Conservation (phyloP, 495 filamentous ascomycete species). For the Aspergillus steynii region DNA sequence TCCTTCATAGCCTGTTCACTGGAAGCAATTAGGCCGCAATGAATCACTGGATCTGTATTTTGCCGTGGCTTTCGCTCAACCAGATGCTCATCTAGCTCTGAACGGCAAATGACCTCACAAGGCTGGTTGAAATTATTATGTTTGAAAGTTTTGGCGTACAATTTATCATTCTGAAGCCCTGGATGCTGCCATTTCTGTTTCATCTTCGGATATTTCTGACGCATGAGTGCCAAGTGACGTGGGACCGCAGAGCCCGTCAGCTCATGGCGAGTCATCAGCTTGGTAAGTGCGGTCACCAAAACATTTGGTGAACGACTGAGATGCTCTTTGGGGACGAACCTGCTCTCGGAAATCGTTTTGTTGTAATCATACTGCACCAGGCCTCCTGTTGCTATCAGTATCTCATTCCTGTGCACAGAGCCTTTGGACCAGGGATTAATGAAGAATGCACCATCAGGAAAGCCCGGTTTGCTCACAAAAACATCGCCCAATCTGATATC, state of each 20-base stretch:
- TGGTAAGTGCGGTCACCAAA: background rate
- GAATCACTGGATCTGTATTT: slow-evolving; percentile 13
- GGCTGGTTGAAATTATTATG: background rate
- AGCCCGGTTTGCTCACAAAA: slow-evolving; percentile 27
- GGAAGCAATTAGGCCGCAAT: slow-evolving; percentile 33
- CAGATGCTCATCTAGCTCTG: background rate
- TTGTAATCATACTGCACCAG: background rate
- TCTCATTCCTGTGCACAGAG: background rate
- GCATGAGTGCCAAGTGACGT: background rate
- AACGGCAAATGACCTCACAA: background rate
- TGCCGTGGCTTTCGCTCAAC: background rate
- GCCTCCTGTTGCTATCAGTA: background rate
- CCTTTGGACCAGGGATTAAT: too few relatives aligned
- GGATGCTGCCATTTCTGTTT: background rate
- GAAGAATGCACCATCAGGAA: background rate
- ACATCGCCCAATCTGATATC: slow-evolving; percentile 35
- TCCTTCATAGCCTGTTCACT: slow-evolving; percentile 25
- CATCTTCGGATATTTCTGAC: background rate
- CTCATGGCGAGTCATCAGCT: background rate
- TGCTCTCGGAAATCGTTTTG: background rate
- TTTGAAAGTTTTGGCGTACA: background rate
- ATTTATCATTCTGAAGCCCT: background rate
- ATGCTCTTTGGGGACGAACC: background rate
- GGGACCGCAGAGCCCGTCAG: background rate
- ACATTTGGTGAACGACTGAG: background rate